Evolutionary conservation across 164 flowering plant species (phyloP), one percentile per base, ranked within the genome.

Genomic region (Liriodendron chinense): DNA sequence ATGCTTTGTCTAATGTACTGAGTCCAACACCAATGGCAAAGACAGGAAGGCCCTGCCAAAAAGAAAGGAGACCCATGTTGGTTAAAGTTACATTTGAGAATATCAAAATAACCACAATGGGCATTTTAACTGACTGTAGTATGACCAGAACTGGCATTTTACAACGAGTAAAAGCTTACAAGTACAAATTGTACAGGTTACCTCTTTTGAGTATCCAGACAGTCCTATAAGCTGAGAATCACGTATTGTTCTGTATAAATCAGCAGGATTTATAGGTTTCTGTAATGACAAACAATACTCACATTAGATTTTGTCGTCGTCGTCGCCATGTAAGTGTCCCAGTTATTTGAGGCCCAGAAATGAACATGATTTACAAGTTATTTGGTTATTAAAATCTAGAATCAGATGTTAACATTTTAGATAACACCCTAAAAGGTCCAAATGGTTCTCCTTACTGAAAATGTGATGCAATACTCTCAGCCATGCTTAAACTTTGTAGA

Each of bases 161-260:
- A 66, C 1, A 23, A 13, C 16, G 10, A 18, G 23, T 24, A 66
- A 66, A 3, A 7, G 22, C 21, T 34, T 13, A 34, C 18, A 47
- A 49, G 47, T 48, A 47, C 72, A 77, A 69, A 50, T 18, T 12
- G 50, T 43, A 18, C 20, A 61, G 67, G 20, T 47, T 82, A 96
- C 99, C 97, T 91, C 89, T 74, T 86, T 96, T 72, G 98, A 80
- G 87, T 87, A 91, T 74, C 98, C 99, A 7, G 94, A 91, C 85
- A 94, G 24, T 74, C 99, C 99, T 28, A 89, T 48, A 47, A 96
- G 97, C 68, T 96, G 97, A 69, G 98, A 84, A 78, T 92, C 97
- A 23, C 99, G 89, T 73, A 94, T 82, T 65, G 83, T 87, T 87
- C 94, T 86, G 74, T 94, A 94, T 61, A 91, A 79, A 18, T 94